phyloP scores from a whole-genome alignment of 1,139 yeast species.

The Magnusiomyces ingens region DNA sequence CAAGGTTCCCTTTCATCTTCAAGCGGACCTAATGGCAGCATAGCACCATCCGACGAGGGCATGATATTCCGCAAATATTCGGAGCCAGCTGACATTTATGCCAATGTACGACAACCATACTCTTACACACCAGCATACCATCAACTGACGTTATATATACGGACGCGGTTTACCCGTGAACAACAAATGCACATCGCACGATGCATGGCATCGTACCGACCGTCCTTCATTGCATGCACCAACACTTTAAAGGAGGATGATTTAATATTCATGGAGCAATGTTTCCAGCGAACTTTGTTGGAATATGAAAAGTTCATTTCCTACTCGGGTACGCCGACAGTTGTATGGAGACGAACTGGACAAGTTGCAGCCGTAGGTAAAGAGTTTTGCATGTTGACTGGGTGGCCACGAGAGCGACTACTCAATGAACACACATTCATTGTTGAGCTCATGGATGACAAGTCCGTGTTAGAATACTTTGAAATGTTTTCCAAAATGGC shows the following conservation, averaged over 20 bases:
- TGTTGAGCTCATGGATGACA: conserved; percentile 84
- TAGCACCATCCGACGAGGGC: conserved; percentile 3
- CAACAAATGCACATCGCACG: conserved; percentile 80
- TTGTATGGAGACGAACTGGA: conserved; percentile 92
- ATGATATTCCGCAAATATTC: conserved; percentile 9
- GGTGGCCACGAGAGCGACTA: conserved; percentile 72
- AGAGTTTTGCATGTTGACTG: conserved; percentile 82
- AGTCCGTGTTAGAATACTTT: conserved; percentile 79
- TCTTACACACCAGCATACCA: conserved; percentile 89
- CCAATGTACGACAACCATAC: conserved; percentile 48
- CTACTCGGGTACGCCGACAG: conserved; percentile 86
- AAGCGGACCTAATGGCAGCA: conserved; percentile 2
- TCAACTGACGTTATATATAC: conserved; percentile 65
- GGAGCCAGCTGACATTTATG: conserved; percentile 29
- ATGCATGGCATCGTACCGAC: conserved; percentile 83
- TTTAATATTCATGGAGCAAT: conserved; percentile 88
- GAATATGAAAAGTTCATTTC: conserved; percentile 80
- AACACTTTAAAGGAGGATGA: conserved; percentile 84
- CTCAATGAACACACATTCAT: conserved; percentile 54
- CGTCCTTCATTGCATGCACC: conserved; percentile 88
- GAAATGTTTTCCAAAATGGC: conserved; percentile 80
- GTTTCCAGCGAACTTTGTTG: conserved; percentile 81
- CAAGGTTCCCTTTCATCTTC: neutral
- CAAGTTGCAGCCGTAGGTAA: conserved; percentile 90
- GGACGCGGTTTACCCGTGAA: conserved; percentile 61